phyloP scores from a whole-genome alignment of 2,329 filamentous ascomycete species.

The Phoma herbarum region DNA sequence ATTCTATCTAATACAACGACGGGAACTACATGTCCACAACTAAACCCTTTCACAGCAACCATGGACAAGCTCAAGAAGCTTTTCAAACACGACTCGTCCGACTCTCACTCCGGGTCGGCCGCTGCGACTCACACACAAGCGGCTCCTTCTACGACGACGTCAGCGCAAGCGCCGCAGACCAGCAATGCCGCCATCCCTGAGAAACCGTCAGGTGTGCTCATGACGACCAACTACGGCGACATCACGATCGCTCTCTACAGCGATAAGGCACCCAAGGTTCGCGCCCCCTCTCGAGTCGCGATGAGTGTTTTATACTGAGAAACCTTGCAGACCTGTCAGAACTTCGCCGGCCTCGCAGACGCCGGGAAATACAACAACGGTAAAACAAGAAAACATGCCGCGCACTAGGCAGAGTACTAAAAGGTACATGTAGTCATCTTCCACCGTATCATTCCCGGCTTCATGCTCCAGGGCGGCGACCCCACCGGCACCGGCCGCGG shows the following conservation, averaged over 20 bases:
- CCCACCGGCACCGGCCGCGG: conserved; percentile 93
- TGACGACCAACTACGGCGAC: conserved; percentile 67
- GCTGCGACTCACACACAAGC: conserved; percentile 1
- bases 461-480: conserved; percentile 96
- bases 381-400: too few species aligned
- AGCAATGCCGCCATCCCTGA: not conserved
- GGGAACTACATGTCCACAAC: not conserved
- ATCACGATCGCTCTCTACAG: conserved; percentile 91
- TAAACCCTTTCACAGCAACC: not conserved
- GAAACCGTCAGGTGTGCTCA: conserved; percentile 5
- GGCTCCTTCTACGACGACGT: not conserved
- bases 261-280: conserved; percentile 76
- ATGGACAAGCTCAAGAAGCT: conserved; percentile 19
- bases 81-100: conserved; percentile 12
- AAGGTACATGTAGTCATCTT: too few species aligned
- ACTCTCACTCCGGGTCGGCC: not conserved
- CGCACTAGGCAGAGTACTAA: too few species aligned
- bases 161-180: conserved; percentile 8
- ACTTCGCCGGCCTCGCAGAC: conserved; percentile 81
- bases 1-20: not conserved
- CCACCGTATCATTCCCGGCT: conserved; percentile 93
- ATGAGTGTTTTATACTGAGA: not conserved
- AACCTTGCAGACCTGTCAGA: conserved; percentile 70
- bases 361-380: conserved; percentile 84
- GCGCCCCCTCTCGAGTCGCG: not conserved